Percentiles rank a stretch among this genome's conserved stretches.
These are phyloP conservation scores for Spirogloea muscicola DNA, from an alignment of 139 green algal genomes.

Conservation along the genomic window DNA sequence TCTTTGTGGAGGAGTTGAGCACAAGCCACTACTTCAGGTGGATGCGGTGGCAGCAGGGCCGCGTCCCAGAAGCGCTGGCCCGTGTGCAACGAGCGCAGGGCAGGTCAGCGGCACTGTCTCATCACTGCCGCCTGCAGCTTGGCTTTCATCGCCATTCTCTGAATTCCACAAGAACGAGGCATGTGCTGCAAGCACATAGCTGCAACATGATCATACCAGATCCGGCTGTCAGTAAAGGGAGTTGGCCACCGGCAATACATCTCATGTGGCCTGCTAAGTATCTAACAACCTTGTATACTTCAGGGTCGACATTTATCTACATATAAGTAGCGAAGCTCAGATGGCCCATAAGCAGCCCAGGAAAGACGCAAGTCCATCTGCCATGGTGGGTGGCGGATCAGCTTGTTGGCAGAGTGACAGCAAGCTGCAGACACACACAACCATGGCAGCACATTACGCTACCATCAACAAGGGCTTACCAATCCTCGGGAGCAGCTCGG, in stretches of 20 bases:
- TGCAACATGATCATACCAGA: conserved; percentile 12
- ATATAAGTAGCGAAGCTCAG: neutral
- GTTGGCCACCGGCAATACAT: neutral
- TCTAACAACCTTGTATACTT: conserved; percentile 15
- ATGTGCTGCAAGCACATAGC: conserved; percentile 34
- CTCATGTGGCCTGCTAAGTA: neutral
- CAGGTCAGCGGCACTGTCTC: too few species aligned
- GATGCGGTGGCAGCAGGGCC: too few species aligned
- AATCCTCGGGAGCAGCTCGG: conserved; percentile 16
- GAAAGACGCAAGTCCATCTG: too few species aligned
- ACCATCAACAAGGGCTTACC: conserved; percentile 7
- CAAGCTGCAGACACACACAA: too few species aligned
- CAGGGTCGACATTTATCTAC: conserved; percentile 12
- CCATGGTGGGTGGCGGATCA: too few species aligned
- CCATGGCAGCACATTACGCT: too few species aligned
- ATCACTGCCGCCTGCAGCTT: too few species aligned
- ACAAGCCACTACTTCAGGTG: too few species aligned
- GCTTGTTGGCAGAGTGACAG: neutral
- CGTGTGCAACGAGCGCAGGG: too few species aligned
- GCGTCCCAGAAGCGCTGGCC: too few species aligned
- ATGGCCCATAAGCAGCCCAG: too few species aligned
- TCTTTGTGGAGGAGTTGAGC: too few species aligned
- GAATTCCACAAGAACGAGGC: conserved; percentile 33
- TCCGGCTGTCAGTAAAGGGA: neutral
- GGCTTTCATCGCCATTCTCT: conserved; percentile 6